phyloP scores from a whole-genome alignment of 345 rosid species.

The Rhodamnia rubescens region DNA sequence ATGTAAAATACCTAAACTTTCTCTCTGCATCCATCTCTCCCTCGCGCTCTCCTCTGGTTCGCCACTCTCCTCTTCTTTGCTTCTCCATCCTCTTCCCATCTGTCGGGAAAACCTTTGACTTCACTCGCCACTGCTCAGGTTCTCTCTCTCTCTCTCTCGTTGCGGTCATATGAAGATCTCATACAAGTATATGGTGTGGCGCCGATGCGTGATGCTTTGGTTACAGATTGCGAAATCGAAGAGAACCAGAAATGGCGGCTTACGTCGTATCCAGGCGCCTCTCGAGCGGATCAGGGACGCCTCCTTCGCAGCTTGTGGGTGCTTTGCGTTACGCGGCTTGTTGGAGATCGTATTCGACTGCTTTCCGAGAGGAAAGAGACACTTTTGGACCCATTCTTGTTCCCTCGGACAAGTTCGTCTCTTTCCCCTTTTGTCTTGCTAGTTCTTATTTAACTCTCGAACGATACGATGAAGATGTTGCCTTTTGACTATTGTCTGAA shows the following conservation, averaged over 20 bases:
- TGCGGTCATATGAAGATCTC: neutral
- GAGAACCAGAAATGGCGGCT: constrained; percentile 39
- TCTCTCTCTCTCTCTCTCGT: neutral
- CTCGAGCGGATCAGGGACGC: constrained; percentile 24
- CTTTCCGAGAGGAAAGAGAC: constrained; percentile 82
- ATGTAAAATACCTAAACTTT: neutral
- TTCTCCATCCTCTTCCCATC: neutral
- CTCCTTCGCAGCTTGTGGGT: constrained; percentile 11
- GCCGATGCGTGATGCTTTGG: neutral
- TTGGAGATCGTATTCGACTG: constrained; percentile 42
- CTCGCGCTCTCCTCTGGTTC: neutral
- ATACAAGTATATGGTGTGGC: neutral
- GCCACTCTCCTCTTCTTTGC: neutral
- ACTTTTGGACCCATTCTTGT: constrained; percentile 91
- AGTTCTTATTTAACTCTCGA: neutral
- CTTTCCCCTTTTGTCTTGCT: neutral
- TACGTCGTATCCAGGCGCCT: constrained; percentile 49
- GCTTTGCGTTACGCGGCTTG: constrained; percentile 37
- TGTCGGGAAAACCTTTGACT: neutral
- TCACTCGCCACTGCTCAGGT: neutral
- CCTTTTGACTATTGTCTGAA: neutral
- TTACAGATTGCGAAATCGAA: neutral
- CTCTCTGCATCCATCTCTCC: neutral
- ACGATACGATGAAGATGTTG: neutral
- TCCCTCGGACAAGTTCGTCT: constrained; percentile 62